Evolutionary conservation across 495 filamentous ascomycete genomes (phyloP), one percentile per base, ranked within the genome.

Genomic region (Tuber borchii): DNA sequence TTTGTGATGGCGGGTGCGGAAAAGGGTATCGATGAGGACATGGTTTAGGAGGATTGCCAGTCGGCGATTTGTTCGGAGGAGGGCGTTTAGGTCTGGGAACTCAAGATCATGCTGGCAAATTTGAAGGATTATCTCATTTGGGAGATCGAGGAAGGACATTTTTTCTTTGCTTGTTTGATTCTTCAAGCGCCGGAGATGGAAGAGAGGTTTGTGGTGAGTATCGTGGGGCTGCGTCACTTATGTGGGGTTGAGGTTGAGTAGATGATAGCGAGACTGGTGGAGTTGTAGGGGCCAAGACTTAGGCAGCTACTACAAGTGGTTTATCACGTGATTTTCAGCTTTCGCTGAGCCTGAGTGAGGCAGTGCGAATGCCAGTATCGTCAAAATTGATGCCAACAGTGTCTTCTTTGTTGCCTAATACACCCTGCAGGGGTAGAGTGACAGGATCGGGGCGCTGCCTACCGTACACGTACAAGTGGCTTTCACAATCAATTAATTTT

Each of bases 61-160:
- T 17, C 56, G 56, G 56, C 56, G 56, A n/a, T 65, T 65, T 65
- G 56, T 65, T 65, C 56, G 56, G n/a, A 65, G 56, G 26, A 65
- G 56, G 56, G 56, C 56, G n/a, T 65, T 65, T 26, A 65, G n/a
- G 56, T 65, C 56, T 14, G 56, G 56, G n/a, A 65, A 65, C 56
- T 65, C 56, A 8, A 65, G 56, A 31, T 31, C 56, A 31, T 65
- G 56, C n/a, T 65, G 56, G 26, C 56, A 65, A n/a, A 65, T 65
- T 65, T 65, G 56, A 65, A 65, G 56, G 56, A 65, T 65, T 65
- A 65, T 65, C 26, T 65, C 56, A 3, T 65, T 65, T 65, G 56
- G 56, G 26, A 65, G 56, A 65, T 65, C 56, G 56, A 65, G 56
- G 56, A 65, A 65, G 26, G 56, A 65, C 56, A 65, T 65, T 65